Percentiles rank a stretch among this genome's conserved stretches.
Conservation (phyloP, 345 rosid species). For the Stellera chamaejasme region DNA sequence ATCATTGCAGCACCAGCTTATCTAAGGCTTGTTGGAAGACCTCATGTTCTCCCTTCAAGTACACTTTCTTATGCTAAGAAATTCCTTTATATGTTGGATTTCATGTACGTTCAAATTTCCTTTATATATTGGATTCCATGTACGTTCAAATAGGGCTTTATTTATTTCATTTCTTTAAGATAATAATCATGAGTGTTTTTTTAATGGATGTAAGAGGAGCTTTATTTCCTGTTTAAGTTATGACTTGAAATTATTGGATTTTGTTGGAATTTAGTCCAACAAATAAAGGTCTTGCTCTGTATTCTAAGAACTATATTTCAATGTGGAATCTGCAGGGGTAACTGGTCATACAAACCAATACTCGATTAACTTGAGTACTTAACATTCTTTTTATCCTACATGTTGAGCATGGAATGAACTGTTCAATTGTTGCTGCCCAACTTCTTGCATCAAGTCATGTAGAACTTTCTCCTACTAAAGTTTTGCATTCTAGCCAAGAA, state of each 20-base stretch:
- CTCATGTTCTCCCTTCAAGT: conserved; percentile 88
- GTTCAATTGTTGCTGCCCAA: conserved; percentile 89
- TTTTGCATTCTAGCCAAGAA: background rate
- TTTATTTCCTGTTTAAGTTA: no score
- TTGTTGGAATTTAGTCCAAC: no score
- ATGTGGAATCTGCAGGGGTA: conserved; percentile 48
- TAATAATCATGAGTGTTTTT: no score
- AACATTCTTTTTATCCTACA: conserved; percentile 88
- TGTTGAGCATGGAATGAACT: conserved; percentile 98
- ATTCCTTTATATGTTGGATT: conserved; percentile 92
- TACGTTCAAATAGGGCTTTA: conserved; percentile 21
- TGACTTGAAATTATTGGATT: no score
- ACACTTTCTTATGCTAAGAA: conserved; percentile 89
- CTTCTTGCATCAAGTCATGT: conserved; percentile 93
- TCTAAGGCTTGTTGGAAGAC: conserved; percentile 93
- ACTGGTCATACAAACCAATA: conserved; percentile 85
- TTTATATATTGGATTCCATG: no score
- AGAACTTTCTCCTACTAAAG: conserved; percentile 10
- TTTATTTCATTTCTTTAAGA: no score
- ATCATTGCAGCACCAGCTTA: conserved; percentile 97
- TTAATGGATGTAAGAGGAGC: no score
- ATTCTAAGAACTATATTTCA: background rate
- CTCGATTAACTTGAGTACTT: conserved; percentile 79
- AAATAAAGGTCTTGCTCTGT: no score
- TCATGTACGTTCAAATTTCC: no score